Evolutionary conservation across 495 filamentous ascomycete genomes (phyloP).

Genomic region (Choiromyces venosus): DNA sequence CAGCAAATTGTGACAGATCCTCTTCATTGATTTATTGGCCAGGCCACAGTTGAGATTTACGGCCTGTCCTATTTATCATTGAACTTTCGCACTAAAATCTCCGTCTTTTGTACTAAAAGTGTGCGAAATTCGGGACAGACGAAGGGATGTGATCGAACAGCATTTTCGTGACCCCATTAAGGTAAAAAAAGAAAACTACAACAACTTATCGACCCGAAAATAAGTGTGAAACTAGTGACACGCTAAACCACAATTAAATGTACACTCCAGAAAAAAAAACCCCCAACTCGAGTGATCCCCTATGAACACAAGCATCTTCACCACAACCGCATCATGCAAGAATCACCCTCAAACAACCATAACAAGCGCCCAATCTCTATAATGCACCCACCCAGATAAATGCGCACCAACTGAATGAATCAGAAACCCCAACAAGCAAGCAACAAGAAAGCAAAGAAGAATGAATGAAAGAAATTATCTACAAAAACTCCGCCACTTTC

Average conservation of each 20-base stretch:
- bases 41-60: no score
- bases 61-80: no score
- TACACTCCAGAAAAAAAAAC: background rate
- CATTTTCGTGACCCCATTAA: background rate
- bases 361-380: background rate
- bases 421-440: background rate
- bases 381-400: background rate
- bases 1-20: no score
- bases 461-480: background rate
- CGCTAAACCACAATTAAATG: background rate
- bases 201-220: background rate
- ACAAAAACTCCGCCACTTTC: slow-evolving; percentile 2
- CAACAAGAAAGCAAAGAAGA: no score
- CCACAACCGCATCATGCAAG: background rate
- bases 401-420: background rate
- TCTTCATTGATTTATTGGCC: no score
- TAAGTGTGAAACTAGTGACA: background rate
- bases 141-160: no score
- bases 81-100: no score
- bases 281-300: background rate
- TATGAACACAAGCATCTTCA: background rate
- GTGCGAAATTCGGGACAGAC: no score
- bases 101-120: no score
- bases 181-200: background rate
- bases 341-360: background rate